Percentiles rank a stretch among this genome's conserved stretches.
phyloP scores from a whole-genome alignment of 1,284 basidiomycete species.

The Agroathelia rolfsii region DNA sequence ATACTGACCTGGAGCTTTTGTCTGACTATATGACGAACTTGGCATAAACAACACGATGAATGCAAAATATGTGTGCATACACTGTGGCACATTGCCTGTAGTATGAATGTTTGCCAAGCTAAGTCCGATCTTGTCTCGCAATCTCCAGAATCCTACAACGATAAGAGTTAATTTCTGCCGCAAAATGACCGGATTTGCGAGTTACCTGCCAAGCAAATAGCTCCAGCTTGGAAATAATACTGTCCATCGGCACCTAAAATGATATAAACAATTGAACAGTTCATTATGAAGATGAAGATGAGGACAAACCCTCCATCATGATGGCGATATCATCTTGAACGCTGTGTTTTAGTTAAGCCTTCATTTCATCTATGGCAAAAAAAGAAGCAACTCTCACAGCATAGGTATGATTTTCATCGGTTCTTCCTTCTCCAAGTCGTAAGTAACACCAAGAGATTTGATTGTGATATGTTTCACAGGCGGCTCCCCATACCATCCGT shows the following conservation, averaged over 20 bases:
- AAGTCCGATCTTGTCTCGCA: slow-evolving; percentile 68
- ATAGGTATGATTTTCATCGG: slow-evolving; percentile 52
- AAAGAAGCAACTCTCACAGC: slow-evolving; percentile 31
- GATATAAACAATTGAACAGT: slow-evolving; percentile 9
- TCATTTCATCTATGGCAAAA: slow-evolving; percentile 2
- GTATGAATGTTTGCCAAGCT: slow-evolving; percentile 66
- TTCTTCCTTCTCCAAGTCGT: slow-evolving; percentile 43
- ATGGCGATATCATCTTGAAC: slow-evolving; percentile 69
- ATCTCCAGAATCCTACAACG: slow-evolving; percentile 62
- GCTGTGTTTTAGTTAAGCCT: slow-evolving; percentile 17
- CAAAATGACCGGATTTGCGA: slow-evolving; percentile 1
- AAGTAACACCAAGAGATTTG: slow-evolving; percentile 37
- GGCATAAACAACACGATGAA: background rate
- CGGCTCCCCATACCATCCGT: slow-evolving; percentile 43
- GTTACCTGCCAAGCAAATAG: slow-evolving; percentile 54
- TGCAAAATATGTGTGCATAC: slow-evolving; percentile 27
- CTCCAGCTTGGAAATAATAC: slow-evolving; percentile 69
- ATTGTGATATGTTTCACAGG: slow-evolving; percentile 47
- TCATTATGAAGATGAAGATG: slow-evolving; percentile 13
- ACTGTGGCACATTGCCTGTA: slow-evolving; percentile 59
- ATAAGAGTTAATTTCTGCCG: background rate
- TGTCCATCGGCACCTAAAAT: slow-evolving; percentile 44
- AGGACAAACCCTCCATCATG: slow-evolving; percentile 56
- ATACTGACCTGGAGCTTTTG: slow-evolving; percentile 58
- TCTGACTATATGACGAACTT: slow-evolving; percentile 31